phyloP scores from a whole-genome alignment of 106 monocot species.

The Allium sativum region DNA sequence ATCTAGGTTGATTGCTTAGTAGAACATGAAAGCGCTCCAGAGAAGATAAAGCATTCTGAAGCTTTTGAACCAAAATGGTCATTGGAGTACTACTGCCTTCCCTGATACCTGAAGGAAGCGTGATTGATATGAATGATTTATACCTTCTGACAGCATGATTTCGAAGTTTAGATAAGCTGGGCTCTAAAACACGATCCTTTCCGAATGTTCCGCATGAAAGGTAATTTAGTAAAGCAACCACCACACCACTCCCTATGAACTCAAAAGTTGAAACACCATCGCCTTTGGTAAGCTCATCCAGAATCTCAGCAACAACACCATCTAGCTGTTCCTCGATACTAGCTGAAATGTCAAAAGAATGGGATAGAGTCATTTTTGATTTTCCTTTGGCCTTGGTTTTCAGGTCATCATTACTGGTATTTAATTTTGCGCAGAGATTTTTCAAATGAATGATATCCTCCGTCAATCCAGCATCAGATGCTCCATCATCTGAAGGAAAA shows the following conservation, averaged over 20 bases:
- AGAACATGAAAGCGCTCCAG: conserved; percentile 94
- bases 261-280: conserved; percentile 99
- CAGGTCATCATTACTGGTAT: conserved; percentile 39
- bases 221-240: conserved; percentile 73
- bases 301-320: conserved; percentile 48
- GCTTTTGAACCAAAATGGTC: conserved; percentile 76
- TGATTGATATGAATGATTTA: conserved; percentile 63
- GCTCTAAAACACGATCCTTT: conserved; percentile 65
- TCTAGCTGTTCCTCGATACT: conserved; percentile 53
- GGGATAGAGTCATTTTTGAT: conserved; percentile 40
- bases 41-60: conserved; percentile 91
- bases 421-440: conserved; percentile 68
- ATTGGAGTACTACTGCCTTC: conserved; percentile 47
- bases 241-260: conserved; percentile 98
- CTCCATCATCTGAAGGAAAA: conserved; percentile 57
- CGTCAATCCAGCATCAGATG: conserved; percentile 62
- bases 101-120: conserved; percentile 36
- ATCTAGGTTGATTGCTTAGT: conserved; percentile 78
- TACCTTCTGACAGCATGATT: conserved; percentile 65
- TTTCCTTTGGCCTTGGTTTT: conserved; percentile 76
- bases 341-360: conserved; percentile 41
- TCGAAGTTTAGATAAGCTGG: conserved; percentile 66
- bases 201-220: conserved; percentile 86
- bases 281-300: conserved; percentile 66
- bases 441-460: conserved; percentile 79